These are phyloP conservation scores for Xylariaceae sp. DNA, from an alignment of 2,329 filamentous ascomycete species.

Conservation along the genomic window DNA sequence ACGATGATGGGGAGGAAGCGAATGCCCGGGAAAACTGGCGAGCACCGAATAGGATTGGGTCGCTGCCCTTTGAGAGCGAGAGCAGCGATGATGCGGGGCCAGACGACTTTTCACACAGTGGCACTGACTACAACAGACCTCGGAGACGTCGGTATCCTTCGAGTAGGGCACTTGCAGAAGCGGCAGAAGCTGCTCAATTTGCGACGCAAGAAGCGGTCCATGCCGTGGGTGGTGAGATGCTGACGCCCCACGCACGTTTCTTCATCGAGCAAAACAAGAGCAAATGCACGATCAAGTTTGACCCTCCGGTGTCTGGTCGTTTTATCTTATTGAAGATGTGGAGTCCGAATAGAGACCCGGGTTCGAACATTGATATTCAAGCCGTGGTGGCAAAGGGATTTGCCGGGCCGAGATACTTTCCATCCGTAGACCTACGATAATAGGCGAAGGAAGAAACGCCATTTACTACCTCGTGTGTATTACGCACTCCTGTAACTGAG, in stretches of 20 bases:
- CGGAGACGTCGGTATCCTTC: conserved; percentile 20
- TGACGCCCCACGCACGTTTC: conserved; percentile 75
- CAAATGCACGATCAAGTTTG: conserved; percentile 82
- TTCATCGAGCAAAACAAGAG: conserved; percentile 78
- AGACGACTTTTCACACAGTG: conserved; percentile 29
- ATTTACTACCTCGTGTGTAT: no score
- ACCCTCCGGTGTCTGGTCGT: conserved; percentile 74
- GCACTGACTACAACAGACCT: conserved; percentile 22
- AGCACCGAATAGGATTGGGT: conserved; percentile 48
- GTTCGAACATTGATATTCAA: conserved; percentile 81
- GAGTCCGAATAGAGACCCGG: conserved; percentile 65
- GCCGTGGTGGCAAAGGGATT: conserved; percentile 79
- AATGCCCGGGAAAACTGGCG: conserved; percentile 29
- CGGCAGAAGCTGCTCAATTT: conserved; percentile 43
- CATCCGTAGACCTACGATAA: conserved; percentile 59
- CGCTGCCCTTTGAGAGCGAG: conserved; percentile 50
- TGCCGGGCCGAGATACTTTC: conserved; percentile 81
- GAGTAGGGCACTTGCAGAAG: conserved; percentile 33
- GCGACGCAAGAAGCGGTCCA: conserved; percentile 54
- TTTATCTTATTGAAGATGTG: conserved; percentile 89
- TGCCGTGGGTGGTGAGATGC: conserved; percentile 55
- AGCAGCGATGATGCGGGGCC: conserved; percentile 34
- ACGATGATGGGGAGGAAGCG: conserved; percentile 48
- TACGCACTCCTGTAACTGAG: no score
- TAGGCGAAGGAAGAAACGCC: no score